A percentile compares a stretch with the other conserved stretches of the same genome.
phyloP scores from a whole-genome alignment of 768 basidiomycete genomes.

The Kwoniella shandongensis region DNA sequence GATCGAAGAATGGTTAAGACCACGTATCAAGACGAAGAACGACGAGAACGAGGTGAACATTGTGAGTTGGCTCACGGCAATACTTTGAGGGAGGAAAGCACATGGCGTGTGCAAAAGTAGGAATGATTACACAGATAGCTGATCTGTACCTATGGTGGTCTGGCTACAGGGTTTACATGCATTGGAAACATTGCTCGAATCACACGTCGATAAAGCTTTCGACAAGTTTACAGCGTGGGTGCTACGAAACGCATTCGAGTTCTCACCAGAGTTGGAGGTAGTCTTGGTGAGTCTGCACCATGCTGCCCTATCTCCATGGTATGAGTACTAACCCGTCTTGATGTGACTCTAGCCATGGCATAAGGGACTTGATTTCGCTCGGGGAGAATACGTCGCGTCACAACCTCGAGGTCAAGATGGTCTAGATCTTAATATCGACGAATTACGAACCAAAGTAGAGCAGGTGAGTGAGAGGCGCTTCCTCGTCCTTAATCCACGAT shows the following conservation, averaged over 20 bases:
- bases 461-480: constrained; percentile 59
- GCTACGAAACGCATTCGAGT: constrained; percentile 78
- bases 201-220: constrained; percentile 84
- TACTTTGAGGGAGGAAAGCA: too few relatives aligned
- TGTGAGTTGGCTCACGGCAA: constrained; percentile 19
- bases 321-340: too few relatives aligned
- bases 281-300: constrained; percentile 46
- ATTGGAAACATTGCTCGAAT: constrained; percentile 83
- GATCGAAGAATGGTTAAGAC: constrained; percentile 61
- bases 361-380: constrained; percentile 65
- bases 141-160: background rate
- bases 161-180: constrained; percentile 72
- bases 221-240: constrained; percentile 92
- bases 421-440: constrained; percentile 67
- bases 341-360: constrained; percentile 59
- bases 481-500: background rate
- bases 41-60: constrained; percentile 46
- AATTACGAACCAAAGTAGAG: constrained; percentile 66
- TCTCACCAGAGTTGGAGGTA: constrained; percentile 53
- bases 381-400: constrained; percentile 54
- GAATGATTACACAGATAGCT: constrained; percentile 56
- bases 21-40: constrained; percentile 28
- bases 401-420: constrained; percentile 57
- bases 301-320: too few relatives aligned
- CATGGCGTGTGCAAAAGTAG: background rate